Evolutionary conservation across 2,329 filamentous ascomycete species (phyloP), one percentile per base, ranked within the genome.

Genomic region (Tricladium varicosporioides): DNA sequence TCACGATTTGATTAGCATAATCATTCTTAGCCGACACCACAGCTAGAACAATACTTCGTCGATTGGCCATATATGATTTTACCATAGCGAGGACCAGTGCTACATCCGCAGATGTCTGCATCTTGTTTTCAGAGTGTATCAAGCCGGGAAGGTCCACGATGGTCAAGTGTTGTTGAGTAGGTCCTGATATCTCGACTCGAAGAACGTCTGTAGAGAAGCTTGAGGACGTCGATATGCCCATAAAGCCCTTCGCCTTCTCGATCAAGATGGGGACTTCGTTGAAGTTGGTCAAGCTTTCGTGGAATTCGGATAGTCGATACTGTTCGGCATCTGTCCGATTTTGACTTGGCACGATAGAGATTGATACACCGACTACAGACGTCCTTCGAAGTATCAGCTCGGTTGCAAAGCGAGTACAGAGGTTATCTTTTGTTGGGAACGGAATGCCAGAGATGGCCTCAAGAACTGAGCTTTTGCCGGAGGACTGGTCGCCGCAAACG

Each of bases 1-100:
- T 70, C 5, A 88, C 78, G 7, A 76, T 72, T 61, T 89, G 85
- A 27, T 83, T 79, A 4, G 80, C 79, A 60, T 89, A 88, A 61
- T 82, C 79, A 40, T 77, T 77, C 67, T 81, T 81, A 33, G 78
- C 79, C 5, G 78, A 79, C 13, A 82, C 75, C 19, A 82, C 78
- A 44, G 79, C 79, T 1, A 82, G 71, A 48, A 82, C 81, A 47
- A 82, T 79, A 46, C 79, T 81, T n/a, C 79, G 75, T 0, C 77
- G 71, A 60, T 78, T 79, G 71, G 79, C 80, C 79, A 81, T 81
- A 67, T 82, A 82, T 0, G 67, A 67, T 1, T 75, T 63, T 0
- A 84, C 78, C 10, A 85, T 70, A 0, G 75, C 64, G 2, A 69
- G 59, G 5, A 85, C 77, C 1, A 77, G 58, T 2, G 74, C 67